Percentiles rank a stretch among this genome's conserved stretches.
These are phyloP conservation scores for Fusarium neocosmosporiellum DNA, from an alignment of 2,329 filamentous ascomycete species.

Conservation along the genomic window DNA sequence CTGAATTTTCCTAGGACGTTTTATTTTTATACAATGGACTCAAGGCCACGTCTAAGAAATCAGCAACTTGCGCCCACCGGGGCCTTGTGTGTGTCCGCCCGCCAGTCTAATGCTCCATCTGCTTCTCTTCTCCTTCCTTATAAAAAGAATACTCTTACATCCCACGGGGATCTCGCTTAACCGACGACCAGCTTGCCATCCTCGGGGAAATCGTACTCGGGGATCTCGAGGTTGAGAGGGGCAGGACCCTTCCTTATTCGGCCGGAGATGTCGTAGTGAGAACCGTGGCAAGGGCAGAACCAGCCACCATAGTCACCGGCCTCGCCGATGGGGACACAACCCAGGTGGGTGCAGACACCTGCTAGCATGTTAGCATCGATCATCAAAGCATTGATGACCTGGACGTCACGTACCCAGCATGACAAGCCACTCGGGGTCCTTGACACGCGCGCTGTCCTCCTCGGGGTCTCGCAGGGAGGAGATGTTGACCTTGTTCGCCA, in stretches of 20 bases:
- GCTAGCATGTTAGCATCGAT: slow-evolving; percentile 23
- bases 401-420: slow-evolving; percentile 81
- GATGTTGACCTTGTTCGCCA: slow-evolving; percentile 91
- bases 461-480: slow-evolving; percentile 90
- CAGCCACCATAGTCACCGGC: slow-evolving; percentile 97
- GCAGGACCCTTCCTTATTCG: slow-evolving; percentile 98
- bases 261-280: slow-evolving; percentile 99
- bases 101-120: slow-evolving; percentile 41
- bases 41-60: slow-evolving; percentile 50
- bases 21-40: slow-evolving; percentile 54
- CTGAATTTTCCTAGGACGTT: slow-evolving; percentile 46
- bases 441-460: slow-evolving; percentile 89
- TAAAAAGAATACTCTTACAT: slow-evolving; percentile 44
- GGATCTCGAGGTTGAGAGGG: slow-evolving; percentile 96
- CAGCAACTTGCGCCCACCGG: slow-evolving; percentile 44
- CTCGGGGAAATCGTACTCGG: slow-evolving; percentile 90
- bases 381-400: background rate
- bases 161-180: slow-evolving; percentile 64
- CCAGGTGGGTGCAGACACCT: slow-evolving; percentile 99
- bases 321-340: slow-evolving; percentile 99
- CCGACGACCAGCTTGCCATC: slow-evolving; percentile 92
- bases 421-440: slow-evolving; percentile 98
- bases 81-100: slow-evolving; percentile 29
- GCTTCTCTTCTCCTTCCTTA: slow-evolving; percentile 23
- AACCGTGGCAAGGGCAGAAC: slow-evolving; percentile 99